Percentiles rank a stretch among this genome's conserved stretches.
Evolutionary conservation across 2,329 filamentous ascomycete species (phyloP).

Genomic region (Xylariaceae sp.): DNA sequence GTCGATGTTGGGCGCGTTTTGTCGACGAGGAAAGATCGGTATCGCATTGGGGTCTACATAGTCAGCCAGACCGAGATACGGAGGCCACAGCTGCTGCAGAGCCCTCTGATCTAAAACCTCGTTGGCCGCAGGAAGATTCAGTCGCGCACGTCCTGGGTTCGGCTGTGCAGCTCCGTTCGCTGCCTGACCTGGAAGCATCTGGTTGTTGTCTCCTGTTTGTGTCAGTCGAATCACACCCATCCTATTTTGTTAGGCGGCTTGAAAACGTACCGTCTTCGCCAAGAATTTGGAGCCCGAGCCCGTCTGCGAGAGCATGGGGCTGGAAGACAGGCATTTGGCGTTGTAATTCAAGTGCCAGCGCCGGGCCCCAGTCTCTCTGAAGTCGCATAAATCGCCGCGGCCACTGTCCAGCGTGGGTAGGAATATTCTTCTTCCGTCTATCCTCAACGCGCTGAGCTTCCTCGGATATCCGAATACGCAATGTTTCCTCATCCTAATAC

Average conservation of each 20-base stretch:
- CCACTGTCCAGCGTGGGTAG: too few relatives aligned
- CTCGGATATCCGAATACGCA: conserved; percentile 58
- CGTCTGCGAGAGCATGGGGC: too few relatives aligned
- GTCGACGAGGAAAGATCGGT: too few relatives aligned
- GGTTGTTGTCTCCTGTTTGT: conserved; percentile 1
- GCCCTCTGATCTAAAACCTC: conserved; percentile 7
- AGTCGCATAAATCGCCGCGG: too few relatives aligned
- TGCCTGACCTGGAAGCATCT: not conserved
- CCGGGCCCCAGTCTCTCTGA: too few relatives aligned
- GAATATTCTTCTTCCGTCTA: not conserved
- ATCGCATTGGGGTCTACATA: too few relatives aligned
- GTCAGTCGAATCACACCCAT: conserved; percentile 1
- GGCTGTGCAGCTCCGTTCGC: not conserved
- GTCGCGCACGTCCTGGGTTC: not conserved
- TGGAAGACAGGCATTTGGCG: too few relatives aligned
- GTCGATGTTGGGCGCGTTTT: too few relatives aligned
- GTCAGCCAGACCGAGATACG: too few relatives aligned
- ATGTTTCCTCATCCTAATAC: conserved; percentile 42
- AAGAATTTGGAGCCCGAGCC: too few relatives aligned
- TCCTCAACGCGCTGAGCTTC: conserved; percentile 43
- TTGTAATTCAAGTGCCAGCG: too few relatives aligned
- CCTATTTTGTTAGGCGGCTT: not conserved
- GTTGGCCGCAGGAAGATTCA: not conserved
- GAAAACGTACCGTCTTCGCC: conserved; percentile 1
- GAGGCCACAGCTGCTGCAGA: not conserved